phyloP scores from a whole-genome alignment of 352 stramenopile species.

The Pythium graminicola region DNA sequence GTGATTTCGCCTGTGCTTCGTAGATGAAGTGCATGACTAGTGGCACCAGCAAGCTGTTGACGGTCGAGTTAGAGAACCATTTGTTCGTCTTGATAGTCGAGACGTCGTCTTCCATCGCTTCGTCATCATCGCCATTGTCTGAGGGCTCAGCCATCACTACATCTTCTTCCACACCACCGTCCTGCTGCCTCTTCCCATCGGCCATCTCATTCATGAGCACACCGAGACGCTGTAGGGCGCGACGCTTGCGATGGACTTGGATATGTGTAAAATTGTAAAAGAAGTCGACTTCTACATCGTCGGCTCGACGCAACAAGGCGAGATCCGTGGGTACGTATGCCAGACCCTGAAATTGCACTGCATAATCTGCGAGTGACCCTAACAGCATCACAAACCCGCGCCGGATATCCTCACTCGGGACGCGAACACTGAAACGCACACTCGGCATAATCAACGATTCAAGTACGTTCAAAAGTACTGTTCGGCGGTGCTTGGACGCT shows the following conservation, averaged over 20 bases:
- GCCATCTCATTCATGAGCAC: conserved; percentile 81
- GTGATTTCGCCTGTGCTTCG: conserved; percentile 89
- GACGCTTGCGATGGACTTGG: conserved; percentile 92
- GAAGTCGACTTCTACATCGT: conserved; percentile 95
- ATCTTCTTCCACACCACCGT: conserved; percentile 2
- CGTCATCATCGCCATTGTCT: conserved; percentile 7
- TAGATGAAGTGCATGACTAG: conserved; percentile 96
- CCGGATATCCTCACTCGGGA: conserved; percentile 61
- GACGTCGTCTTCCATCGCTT: conserved; percentile 15
- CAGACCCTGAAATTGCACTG: conserved; percentile 30
- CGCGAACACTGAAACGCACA: conserved; percentile 76
- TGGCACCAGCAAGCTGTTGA: conserved; percentile 93
- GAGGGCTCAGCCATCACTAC: conserved; percentile 5
- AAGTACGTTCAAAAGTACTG: conserved; percentile 61
- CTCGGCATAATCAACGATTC: conserved; percentile 87
- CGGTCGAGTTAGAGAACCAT: conserved; percentile 81
- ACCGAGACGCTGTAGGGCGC: conserved; percentile 88
- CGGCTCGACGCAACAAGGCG: conserved; percentile 55
- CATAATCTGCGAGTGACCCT: conserved; percentile 50
- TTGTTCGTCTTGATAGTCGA: conserved; percentile 2
- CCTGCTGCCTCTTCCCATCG: conserved; percentile 29
- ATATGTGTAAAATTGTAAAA: conserved; percentile 99
- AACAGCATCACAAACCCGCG: conserved; percentile 84
- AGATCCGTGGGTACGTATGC: conserved; percentile 68
- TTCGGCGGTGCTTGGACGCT: not conserved